Evolutionary conservation across 257 asterid genomes (phyloP), one percentile per base, ranked within the genome.

Genomic region (Solanum rostratum): DNA sequence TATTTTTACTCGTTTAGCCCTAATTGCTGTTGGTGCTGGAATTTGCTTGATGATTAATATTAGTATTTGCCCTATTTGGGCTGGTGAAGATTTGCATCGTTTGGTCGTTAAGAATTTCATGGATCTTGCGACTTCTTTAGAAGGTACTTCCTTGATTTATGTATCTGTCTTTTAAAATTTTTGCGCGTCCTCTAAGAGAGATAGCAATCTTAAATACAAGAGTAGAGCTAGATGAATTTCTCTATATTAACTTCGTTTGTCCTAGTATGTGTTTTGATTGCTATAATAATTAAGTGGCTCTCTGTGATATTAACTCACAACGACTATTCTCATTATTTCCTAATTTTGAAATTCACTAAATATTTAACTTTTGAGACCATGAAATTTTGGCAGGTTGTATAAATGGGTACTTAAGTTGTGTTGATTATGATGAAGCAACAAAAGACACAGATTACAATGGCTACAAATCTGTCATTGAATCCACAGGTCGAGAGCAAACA

Each of bases 31-130:
- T 52, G 94, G 92, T 29, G 93, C 91, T 29, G 83, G 73, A 1
- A 68, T 89, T 43, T 91, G 91, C 79, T 88, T 91, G 30, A 3
- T 88, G 16, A 80, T 91, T 12, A 91, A 89, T 50, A 86, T 87
- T 9, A 60, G 86, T 27, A 80, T 91, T 65, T 91, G 79, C 43
- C 94, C 93, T 12, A 90, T 86, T 43, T 91, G 94, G 93, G 85
- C 92, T 10, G 93, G 94, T n/a, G 92, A 90, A 54, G 94, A 90
- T 83, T 81, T 91, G 71, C 94, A 88, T 20, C 59, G 79, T 3
- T 71, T 89, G 85, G 91, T 90, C 1, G 89, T 84, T 6, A 91
- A 85, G 27, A 91, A 91, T 85, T 91, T 91, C 85, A 86, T 57
- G 49, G 93, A 87, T 74, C 90, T 91, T 82, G 88, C 94, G 5